These are phyloP conservation scores for Triticum urartu DNA, from an alignment of 176 grass and related monocot species.

Conservation along the genomic window DNA sequence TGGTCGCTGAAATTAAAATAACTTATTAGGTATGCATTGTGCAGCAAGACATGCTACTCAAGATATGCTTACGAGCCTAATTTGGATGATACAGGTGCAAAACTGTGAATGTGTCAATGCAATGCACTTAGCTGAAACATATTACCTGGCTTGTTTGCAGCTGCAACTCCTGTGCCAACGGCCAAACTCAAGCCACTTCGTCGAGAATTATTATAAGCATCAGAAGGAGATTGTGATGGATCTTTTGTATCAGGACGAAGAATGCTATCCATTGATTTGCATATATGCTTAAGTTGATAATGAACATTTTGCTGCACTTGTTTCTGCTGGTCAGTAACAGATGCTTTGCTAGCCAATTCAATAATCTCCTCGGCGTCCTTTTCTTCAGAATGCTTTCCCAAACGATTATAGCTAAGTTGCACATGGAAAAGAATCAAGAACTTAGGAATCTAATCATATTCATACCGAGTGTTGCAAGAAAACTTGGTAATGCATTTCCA, in stretches of 20 bases:
- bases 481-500: constrained; percentile 7
- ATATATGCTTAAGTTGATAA: constrained; percentile 69
- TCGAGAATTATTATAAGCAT: constrained; percentile 38
- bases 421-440: constrained; percentile 12
- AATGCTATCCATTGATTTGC: constrained; percentile 59
- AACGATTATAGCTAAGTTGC: constrained; percentile 69
- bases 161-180: constrained; percentile 41
- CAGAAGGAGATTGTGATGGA: constrained; percentile 21
- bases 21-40: not conserved
- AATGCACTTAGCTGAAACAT: constrained; percentile 16
- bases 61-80: not conserved
- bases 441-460: not conserved
- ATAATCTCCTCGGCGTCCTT: constrained; percentile 89
- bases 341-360: constrained; percentile 76
- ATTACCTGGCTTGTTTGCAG: constrained; percentile 55
- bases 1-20: not conserved
- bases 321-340: constrained; percentile 69
- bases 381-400: constrained; percentile 72
- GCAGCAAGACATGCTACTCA: not conserved
- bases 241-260: constrained; percentile 50
- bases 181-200: constrained; percentile 79
- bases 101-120: not conserved
- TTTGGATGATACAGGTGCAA: constrained; percentile 17
- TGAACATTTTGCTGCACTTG: constrained; percentile 94
- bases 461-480: not conserved